These are phyloP conservation scores for Alliaria petiolata DNA, from an alignment of 345 rosid genomes.

Conservation along the genomic window DNA sequence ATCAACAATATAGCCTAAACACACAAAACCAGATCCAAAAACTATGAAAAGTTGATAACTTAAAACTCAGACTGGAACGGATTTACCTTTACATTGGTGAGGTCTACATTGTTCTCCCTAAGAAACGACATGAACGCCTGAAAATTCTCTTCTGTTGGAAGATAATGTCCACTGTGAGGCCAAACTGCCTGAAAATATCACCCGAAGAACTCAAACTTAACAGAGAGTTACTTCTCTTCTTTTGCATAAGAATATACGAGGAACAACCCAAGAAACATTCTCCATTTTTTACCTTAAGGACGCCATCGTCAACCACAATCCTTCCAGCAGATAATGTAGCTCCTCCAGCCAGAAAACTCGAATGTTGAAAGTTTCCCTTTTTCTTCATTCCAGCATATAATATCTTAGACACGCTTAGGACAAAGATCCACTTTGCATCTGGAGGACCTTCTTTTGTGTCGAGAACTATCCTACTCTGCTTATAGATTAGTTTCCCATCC, in stretches of 20 bases:
- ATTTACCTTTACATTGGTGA: constrained; percentile 45
- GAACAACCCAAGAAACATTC: background rate
- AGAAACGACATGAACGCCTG: constrained; percentile 71
- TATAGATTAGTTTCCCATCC: constrained; percentile 50
- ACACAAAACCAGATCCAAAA: background rate
- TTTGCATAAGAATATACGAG: background rate
- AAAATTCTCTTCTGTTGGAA: constrained; percentile 92
- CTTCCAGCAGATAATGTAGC: constrained; percentile 91
- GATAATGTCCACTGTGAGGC: constrained; percentile 98
- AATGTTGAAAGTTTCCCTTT: constrained; percentile 89
- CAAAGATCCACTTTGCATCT: constrained; percentile 88
- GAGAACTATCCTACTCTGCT: constrained; percentile 51
- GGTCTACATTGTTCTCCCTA: constrained; percentile 60
- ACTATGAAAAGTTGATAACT: background rate
- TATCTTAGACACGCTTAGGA: constrained; percentile 65
- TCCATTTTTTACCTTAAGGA: constrained; percentile 48
- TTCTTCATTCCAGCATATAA: constrained; percentile 65
- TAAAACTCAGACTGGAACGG: constrained; percentile 32
- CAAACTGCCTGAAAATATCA: constrained; percentile 60
- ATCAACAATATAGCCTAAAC: background rate
- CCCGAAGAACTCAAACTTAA: constrained; percentile 18
- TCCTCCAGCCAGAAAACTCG: constrained; percentile 91
- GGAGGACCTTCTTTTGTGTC: constrained; percentile 55
- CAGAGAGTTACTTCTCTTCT: background rate
- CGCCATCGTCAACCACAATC: constrained; percentile 58